Conservation (phyloP, 768 basidiomycete species). For the Fibroporia radiculosa region DNA sequence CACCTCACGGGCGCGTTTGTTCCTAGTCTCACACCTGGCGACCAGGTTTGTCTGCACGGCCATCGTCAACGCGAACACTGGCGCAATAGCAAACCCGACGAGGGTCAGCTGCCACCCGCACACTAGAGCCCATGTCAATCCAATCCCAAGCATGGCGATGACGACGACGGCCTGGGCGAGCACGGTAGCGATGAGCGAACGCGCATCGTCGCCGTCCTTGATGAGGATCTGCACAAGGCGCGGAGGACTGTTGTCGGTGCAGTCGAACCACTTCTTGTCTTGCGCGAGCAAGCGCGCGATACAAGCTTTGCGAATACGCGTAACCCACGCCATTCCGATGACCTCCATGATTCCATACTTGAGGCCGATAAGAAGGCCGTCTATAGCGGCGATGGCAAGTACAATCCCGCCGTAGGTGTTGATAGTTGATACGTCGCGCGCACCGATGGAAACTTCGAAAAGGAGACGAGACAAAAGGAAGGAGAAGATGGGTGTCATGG, state of each 20-base stretch:
- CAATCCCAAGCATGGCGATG: slow-evolving; percentile 70
- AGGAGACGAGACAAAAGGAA: slow-evolving; percentile 79
- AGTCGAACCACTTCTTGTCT: slow-evolving; percentile 86
- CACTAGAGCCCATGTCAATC: slow-evolving; percentile 83
- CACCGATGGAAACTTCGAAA: slow-evolving; percentile 66
- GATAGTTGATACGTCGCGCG: slow-evolving; percentile 50
- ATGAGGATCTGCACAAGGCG: slow-evolving; percentile 67
- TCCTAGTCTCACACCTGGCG: slow-evolving; percentile 62
- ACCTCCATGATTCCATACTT: slow-evolving; percentile 82
- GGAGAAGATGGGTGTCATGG: slow-evolving; percentile 89
- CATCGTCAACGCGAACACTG: slow-evolving; percentile 73
- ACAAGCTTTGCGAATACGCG: slow-evolving; percentile 46
- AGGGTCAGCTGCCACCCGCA: slow-evolving; percentile 91
- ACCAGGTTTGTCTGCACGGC: slow-evolving; percentile 67
- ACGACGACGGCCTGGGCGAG: slow-evolving; percentile 70
- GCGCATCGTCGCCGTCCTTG: slow-evolving; percentile 87
- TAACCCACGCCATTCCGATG: slow-evolving; percentile 69
- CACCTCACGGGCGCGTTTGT: slow-evolving; percentile 82
- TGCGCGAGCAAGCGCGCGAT: slow-evolving; percentile 61
- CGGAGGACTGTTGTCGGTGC: slow-evolving; percentile 46
- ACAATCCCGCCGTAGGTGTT: slow-evolving; percentile 67
- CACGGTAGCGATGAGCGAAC: slow-evolving; percentile 66
- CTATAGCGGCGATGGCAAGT: slow-evolving; percentile 63
- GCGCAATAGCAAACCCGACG: slow-evolving; percentile 80
- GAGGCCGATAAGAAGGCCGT: slow-evolving; percentile 66